These are phyloP conservation scores for Fusarium sp. DNA, from an alignment of 2,329 filamentous ascomycete species.

Conservation along the genomic window DNA sequence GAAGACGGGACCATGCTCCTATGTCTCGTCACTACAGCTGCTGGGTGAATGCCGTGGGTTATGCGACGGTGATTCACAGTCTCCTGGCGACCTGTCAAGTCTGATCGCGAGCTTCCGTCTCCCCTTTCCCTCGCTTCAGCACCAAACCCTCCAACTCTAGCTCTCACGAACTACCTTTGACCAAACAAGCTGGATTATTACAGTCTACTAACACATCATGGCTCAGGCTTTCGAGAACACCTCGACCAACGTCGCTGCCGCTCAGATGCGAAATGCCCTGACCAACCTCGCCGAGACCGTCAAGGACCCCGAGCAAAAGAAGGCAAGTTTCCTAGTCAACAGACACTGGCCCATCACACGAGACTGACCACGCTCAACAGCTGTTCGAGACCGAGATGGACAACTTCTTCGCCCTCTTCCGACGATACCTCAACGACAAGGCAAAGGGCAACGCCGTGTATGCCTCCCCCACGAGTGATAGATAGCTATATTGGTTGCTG, in stretches of 20 bases:
- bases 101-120: slow-evolving; percentile 9
- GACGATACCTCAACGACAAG: slow-evolving; percentile 98
- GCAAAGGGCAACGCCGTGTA: slow-evolving; percentile 95
- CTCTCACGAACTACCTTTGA: not conserved
- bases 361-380: slow-evolving; percentile 58
- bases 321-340: slow-evolving; percentile 72
- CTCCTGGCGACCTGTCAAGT: not conserved
- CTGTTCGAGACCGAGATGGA: slow-evolving; percentile 99
- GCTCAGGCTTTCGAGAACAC: slow-evolving; percentile 97
- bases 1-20: not conserved
- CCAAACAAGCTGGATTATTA: not conserved
- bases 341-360: not conserved
- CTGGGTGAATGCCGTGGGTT: slow-evolving; percentile 13
- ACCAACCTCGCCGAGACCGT: slow-evolving; percentile 94
- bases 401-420: slow-evolving; percentile 99
- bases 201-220: slow-evolving; percentile 47
- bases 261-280: slow-evolving; percentile 98
- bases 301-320: slow-evolving; percentile 84
- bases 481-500: slow-evolving; percentile 30
- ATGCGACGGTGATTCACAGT: slow-evolving; percentile 12
- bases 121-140: slow-evolving; percentile 1
- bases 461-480: slow-evolving; percentile 50
- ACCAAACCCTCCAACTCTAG: not conserved
- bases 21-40: not conserved
- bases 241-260: slow-evolving; percentile 96